phyloP scores from a whole-genome alignment of 495 filamentous ascomycete species.

The Penicillium ochrochloron region DNA sequence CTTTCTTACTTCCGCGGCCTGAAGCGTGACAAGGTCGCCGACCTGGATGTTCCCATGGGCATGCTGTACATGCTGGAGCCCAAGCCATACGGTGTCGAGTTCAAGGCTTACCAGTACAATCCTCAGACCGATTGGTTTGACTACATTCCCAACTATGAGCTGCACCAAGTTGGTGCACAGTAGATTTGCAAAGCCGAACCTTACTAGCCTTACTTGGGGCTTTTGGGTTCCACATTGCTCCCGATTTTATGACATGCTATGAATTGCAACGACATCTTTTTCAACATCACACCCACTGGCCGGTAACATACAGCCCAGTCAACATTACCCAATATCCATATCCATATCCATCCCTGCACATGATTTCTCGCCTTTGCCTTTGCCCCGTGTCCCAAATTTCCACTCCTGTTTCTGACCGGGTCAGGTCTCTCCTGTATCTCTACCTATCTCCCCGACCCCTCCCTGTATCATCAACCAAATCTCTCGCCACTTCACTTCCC shows the following conservation, averaged over 20 bases:
- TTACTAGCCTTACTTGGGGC: background rate
- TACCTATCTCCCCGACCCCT: background rate
- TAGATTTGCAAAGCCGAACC: constrained; percentile 11
- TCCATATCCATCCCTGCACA: constrained; percentile 8
- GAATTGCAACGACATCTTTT: constrained; percentile 27
- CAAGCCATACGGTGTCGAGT: constrained; percentile 96
- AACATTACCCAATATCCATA: background rate
- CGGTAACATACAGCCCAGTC: constrained; percentile 2
- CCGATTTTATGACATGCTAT: constrained; percentile 26
- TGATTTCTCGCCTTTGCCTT: constrained; percentile 13
- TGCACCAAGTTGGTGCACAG: constrained; percentile 54
- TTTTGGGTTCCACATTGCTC: background rate
- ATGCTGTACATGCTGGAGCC: constrained; percentile 93
- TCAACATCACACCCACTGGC: constrained; percentile 5
- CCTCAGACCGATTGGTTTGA: constrained; percentile 77
- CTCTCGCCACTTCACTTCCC: constrained; percentile 6
- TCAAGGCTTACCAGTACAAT: constrained; percentile 92
- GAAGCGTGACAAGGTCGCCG: constrained; percentile 85
- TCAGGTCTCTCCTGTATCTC: background rate
- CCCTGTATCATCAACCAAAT: constrained; percentile 21
- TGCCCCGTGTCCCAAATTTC: constrained; percentile 4
- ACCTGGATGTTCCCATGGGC: constrained; percentile 89
- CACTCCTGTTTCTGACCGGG: background rate
- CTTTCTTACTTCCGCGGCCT: constrained; percentile 96
- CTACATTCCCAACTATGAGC: constrained; percentile 74